Conservation (phyloP, 306 rosid species). For the Calophaca sinica region DNA sequence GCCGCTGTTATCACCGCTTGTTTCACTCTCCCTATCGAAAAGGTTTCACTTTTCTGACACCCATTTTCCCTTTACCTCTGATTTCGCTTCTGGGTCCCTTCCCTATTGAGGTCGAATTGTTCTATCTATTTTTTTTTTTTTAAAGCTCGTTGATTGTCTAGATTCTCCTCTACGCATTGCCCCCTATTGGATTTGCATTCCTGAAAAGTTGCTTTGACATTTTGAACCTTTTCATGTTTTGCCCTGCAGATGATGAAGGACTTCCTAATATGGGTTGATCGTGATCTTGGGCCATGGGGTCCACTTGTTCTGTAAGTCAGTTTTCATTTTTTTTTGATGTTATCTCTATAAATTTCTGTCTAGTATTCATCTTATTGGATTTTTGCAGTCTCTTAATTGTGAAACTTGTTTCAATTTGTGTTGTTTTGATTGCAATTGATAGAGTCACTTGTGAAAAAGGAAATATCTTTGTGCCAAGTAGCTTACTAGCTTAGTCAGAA, state of each 20-base stretch:
- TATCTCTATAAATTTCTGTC: slow-evolving; percentile 1
- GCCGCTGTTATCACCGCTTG: slow-evolving; percentile 73
- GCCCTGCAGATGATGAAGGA: slow-evolving; percentile 80
- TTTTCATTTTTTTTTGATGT: slow-evolving; percentile 10
- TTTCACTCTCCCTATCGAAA: slow-evolving; percentile 84
- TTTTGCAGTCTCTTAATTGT: neutral
- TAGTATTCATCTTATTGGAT: neutral
- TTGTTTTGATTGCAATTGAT: slow-evolving; percentile 30
- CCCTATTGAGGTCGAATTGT: neutral
- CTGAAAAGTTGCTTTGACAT: neutral
- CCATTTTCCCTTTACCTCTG: neutral
- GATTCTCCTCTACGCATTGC: neutral
- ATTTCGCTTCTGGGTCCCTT: slow-evolving; percentile 30
- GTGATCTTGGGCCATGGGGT: slow-evolving; percentile 98
- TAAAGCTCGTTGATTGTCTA: neutral
- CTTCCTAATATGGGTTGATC: slow-evolving; percentile 84
- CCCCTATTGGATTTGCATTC: slow-evolving; percentile 9
- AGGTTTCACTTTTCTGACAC: slow-evolving; percentile 56
- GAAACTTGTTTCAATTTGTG: slow-evolving; percentile 29
- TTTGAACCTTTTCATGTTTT: neutral
- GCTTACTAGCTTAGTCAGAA: slow-evolving; percentile 8
- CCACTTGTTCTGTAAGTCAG: slow-evolving; percentile 84
- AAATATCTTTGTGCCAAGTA: slow-evolving; percentile 24
- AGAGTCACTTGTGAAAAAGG: slow-evolving; percentile 24
- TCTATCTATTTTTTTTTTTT: no score